A percentile compares a stretch with the other conserved stretches of the same genome.
Conservation (phyloP, 2,329 filamentous ascomycete genomes). For the Emmonsia crescens region DNA sequence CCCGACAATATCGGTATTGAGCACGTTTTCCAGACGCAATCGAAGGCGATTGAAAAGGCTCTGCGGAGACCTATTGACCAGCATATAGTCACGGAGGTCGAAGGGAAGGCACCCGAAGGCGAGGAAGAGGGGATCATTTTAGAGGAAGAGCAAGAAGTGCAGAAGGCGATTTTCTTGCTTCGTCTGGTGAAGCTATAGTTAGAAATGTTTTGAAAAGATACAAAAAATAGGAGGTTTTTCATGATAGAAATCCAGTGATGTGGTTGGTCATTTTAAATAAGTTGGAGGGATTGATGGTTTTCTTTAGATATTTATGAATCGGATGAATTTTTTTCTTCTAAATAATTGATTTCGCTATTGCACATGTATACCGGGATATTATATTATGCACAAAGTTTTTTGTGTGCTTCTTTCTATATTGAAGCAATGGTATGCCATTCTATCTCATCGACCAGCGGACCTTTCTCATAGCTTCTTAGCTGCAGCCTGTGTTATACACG, state of each 20-base stretch:
- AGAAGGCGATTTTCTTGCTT: constrained; percentile 69
- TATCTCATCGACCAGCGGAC: not conserved
- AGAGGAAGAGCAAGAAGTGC: constrained; percentile 77
- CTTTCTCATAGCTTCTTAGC: constrained; percentile 33
- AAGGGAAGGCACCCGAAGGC: constrained; percentile 45
- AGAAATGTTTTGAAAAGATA: constrained; percentile 18
- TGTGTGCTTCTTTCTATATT: not conserved
- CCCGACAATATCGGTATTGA: constrained; percentile 65
- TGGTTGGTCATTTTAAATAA: not conserved
- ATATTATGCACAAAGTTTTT: not conserved
- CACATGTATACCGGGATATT: not conserved
- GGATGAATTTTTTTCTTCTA: not conserved
- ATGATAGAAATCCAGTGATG: not conserved
- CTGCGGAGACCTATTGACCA: constrained; percentile 67
- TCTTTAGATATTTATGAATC: not conserved
- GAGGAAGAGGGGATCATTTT: constrained; percentile 54
- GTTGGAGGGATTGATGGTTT: not conserved
- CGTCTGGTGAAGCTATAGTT: constrained; percentile 59
- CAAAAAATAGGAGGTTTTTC: not conserved
- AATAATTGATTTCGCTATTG: not conserved
- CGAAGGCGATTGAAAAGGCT: constrained; percentile 60
- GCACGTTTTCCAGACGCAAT: constrained; percentile 58
- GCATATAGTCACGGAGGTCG: constrained; percentile 49
- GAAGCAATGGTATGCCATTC: not conserved
- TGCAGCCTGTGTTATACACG: constrained; percentile 33